Evolutionary conservation across 2,329 filamentous ascomycete species (phyloP), one percentile per base, ranked within the genome.

Genomic region (Penicillium sp.): DNA sequence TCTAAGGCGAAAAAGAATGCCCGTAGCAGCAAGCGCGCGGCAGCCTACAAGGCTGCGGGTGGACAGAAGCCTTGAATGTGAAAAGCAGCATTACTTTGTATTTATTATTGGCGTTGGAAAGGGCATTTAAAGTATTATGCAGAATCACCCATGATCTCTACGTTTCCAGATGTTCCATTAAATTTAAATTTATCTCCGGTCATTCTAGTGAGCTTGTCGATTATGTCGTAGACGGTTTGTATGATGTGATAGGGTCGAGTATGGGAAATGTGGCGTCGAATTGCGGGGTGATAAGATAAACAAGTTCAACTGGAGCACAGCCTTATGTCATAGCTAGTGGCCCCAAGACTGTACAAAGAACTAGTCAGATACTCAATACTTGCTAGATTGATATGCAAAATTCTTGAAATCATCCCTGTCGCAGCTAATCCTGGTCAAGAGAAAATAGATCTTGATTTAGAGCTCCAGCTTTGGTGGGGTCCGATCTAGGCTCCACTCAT

Each of bases 21-120:
- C 47, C 66, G 76, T 33, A 77, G 76, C 59, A 73, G 68, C 54
- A 70, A 71, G 62, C 71, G 77, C 49, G 76, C 74, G 46, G 76
- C 75, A 6, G 72, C 74, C 15, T 79, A 74, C 63, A 72, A 69
- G 60, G 74, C 73, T 52, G 65, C 70, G 7, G 73, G 73, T 54
- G 70, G 69, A 14, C 69, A 68, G 54, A 67, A 63, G 54, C 61
- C 61, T 18, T 66, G 53, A 62, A 45, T 25, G 18, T 42, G 51
- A 53, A 56, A 33, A 11, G 50, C 41, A 51, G 43, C 25, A 54
- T 18, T 15, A 35, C 49, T 42, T 43, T 61, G 55, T 61, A 58
- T 64, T 31, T 60, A 43, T 49, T 53, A 56, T 52, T 11, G 60
- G 63, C 61, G 63, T 65, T 64, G 43, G 54, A 48, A 51, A 53